Evolutionary conservation across 768 basidiomycete species (phyloP).

Genomic region (Mycena vitilis): DNA sequence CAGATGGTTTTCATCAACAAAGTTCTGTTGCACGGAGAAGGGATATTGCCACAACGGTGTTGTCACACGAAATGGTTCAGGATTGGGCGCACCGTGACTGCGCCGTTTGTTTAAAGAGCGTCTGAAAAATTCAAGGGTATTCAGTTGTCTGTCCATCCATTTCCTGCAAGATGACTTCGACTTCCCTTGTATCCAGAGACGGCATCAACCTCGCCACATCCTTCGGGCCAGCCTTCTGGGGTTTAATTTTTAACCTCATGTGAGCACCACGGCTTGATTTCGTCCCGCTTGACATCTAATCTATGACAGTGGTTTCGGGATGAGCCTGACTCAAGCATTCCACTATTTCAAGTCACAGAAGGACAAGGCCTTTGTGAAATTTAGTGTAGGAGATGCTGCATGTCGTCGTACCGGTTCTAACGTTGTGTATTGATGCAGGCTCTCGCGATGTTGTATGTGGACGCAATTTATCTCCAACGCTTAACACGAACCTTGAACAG

Average conservation of each 20-base stretch:
- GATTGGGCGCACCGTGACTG: too few relatives aligned
- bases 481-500: conserved; percentile 1
- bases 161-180: conserved; percentile 7
- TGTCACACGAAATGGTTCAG: too few relatives aligned
- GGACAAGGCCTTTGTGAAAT: conserved; percentile 7
- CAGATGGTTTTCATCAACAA: too few relatives aligned
- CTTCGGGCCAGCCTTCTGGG: conserved; percentile 26
- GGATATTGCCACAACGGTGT: too few relatives aligned
- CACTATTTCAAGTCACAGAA: conserved; percentile 12
- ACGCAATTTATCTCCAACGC: too few relatives aligned
- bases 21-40: too few relatives aligned
- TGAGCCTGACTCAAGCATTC: conserved; percentile 17
- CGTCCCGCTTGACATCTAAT: not conserved
- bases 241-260: conserved; percentile 16
- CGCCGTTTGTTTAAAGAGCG: too few relatives aligned
- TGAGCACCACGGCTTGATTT: conserved; percentile 1
- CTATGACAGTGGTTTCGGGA: conserved; percentile 11
- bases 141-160: too few relatives aligned
- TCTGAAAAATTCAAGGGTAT: too few relatives aligned
- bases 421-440: conserved; percentile 1
- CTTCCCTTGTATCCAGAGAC: not conserved
- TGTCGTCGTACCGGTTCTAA: not conserved
- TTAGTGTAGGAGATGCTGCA: not conserved
- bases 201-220: conserved; percentile 9
- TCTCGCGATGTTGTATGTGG: conserved; percentile 18